phyloP scores from a whole-genome alignment of 805 yeast species.

The Pichia cephalocereana region DNA sequence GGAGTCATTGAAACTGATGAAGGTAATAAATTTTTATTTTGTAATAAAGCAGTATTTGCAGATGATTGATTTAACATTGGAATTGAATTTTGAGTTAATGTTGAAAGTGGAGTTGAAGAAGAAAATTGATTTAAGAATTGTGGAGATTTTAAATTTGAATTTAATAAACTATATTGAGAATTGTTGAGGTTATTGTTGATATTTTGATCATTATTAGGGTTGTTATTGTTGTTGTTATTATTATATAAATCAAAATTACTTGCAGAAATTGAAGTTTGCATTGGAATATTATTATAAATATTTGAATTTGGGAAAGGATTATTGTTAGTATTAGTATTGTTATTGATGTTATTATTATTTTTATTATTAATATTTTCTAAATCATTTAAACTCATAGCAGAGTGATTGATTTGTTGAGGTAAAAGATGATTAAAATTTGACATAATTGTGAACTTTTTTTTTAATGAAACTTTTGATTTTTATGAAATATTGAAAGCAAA shows the following conservation, averaged over 20 bases:
- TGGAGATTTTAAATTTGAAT: conserved; percentile 1
- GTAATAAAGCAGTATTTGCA: neutral
- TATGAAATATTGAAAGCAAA: no score
- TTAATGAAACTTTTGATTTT: no score
- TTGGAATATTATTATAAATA: conserved; percentile 2
- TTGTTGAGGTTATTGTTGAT: neutral
- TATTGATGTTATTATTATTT: neutral
- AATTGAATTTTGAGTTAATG: neutral
- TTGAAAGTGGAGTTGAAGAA: neutral
- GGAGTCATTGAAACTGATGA: conserved; percentile 10
- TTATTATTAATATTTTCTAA: neutral
- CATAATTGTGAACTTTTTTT: neutral
- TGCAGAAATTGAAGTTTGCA: conserved; percentile 6
- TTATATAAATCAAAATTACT: neutral
- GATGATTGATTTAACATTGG: conserved; percentile 1
- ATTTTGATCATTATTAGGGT: neutral
- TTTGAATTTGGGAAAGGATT: neutral
- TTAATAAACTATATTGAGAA: neutral
- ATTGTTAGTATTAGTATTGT: no score
- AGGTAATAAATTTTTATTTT: neutral
- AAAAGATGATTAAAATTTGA: conserved; percentile 1
- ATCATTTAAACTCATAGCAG: neutral
- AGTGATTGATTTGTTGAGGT: neutral
- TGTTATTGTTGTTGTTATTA: neutral
- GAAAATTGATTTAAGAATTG: conserved; percentile 3